Evolutionary conservation across 2,329 filamentous ascomycete genomes (phyloP), one percentile per base, ranked within the genome.

Genomic region (Ascochyta rabiei): DNA sequence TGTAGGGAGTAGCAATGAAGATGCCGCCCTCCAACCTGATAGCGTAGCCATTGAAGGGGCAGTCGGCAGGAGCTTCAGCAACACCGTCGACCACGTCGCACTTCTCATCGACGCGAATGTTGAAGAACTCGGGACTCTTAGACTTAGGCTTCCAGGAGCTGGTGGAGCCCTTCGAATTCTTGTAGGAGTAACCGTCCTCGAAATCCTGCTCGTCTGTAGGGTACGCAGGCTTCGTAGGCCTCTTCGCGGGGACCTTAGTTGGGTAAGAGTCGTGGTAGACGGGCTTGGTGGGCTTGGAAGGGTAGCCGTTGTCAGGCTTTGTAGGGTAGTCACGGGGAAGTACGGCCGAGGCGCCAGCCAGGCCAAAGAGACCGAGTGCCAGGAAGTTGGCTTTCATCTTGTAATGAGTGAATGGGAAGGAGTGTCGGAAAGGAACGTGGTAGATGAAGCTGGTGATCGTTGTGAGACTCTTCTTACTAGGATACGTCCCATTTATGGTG

Each of bases 1-100:
- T 69, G 58, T 69, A 71, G 26, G 66, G 65, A 16, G 65, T 69
- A 10, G 64, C 69, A 53, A 70, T 62, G 16, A 61, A 61, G n/a
- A 62, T 63, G 35, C 66, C 66, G 13, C 66, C 59, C 33, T 67
- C 53, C n/a, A 71, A 47, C 18, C 64, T 63, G 45, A 70, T 60
- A 13, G 60, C 63, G 28, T 61, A 68, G 19, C 60, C 57, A 13
- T 52, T 48, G 40, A 68, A 59, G 3, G 42, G 44, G 47, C 64
- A 69, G 19, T 48, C 40, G 30, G 43, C 26, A 10, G 47, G 4
- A 12, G 41, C 34, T 34, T 59, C 43, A 7, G 12, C 4, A n/a
- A 38, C 34, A 18, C 31, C 40, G 15, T 21, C 15, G 48, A 33
- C 21, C 4, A 34, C 35, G 21, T 26, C 26, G 51, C 59, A 66